These are phyloP conservation scores for Ustilago hordei DNA, from an alignment of 1,284 basidiomycete genomes.

Conservation along the genomic window DNA sequence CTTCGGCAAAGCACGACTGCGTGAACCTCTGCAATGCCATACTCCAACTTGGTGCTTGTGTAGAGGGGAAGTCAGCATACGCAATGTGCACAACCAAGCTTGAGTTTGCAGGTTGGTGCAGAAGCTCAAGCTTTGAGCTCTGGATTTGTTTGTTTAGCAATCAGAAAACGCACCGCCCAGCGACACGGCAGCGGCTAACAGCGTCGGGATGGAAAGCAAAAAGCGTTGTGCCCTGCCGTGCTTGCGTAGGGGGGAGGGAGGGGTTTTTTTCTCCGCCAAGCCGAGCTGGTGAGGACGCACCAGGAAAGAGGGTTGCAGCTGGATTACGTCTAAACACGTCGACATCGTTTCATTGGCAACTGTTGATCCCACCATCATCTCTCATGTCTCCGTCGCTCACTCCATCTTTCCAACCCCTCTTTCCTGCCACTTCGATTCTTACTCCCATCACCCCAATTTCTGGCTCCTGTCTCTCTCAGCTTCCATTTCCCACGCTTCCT, in stretches of 20 bases:
- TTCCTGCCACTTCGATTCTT: not conserved
- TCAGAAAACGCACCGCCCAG: not conserved
- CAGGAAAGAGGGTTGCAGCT: not conserved
- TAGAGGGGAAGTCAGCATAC: not conserved
- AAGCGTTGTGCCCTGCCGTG: not conserved
- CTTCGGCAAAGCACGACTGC: not conserved
- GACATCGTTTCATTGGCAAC: not conserved
- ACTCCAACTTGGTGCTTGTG: not conserved
- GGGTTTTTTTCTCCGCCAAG: no score
- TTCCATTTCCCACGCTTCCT: not conserved
- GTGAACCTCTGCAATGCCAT: not conserved
- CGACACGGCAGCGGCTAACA: not conserved
- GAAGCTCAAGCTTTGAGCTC: not conserved
- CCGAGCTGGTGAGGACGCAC: not conserved
- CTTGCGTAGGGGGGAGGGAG: no score
- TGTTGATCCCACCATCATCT: slow-evolving; percentile 2
- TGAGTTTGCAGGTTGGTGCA: not conserved
- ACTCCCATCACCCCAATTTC: not conserved
- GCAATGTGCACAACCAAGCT: not conserved
- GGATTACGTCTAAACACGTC: slow-evolving; percentile 16
- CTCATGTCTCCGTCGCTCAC: not conserved
- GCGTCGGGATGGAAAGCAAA: not conserved
- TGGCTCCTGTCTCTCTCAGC: not conserved
- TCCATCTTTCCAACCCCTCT: not conserved
- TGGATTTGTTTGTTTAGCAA: not conserved